These are phyloP conservation scores for Abortiporus biennis DNA, from an alignment of 1,284 basidiomycete genomes.

Conservation along the genomic window DNA sequence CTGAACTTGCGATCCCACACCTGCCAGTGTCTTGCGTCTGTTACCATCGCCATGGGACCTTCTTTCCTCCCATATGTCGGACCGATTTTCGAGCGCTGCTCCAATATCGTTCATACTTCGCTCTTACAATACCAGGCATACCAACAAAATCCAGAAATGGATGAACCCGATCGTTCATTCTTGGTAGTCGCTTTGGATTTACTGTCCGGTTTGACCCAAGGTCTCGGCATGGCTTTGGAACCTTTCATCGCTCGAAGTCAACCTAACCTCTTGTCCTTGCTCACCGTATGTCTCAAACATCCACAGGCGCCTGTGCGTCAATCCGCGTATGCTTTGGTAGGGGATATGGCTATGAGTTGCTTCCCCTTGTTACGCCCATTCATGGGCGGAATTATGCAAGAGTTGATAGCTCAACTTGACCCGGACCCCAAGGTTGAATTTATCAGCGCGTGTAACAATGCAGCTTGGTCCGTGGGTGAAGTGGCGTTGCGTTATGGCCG, in stretches of 20 bases:
- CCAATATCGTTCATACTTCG: constrained; percentile 78
- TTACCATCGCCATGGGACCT: constrained; percentile 94
- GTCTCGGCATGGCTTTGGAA: constrained; percentile 77
- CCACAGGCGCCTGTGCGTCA: constrained; percentile 94
- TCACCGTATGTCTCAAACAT: constrained; percentile 87
- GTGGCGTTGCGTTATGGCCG: constrained; percentile 85
- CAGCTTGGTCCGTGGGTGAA: constrained; percentile 99
- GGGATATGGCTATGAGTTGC: constrained; percentile 96
- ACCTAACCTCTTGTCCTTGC: constrained; percentile 74
- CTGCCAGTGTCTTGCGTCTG: constrained; percentile 90
- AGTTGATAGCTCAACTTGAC: constrained; percentile 87
- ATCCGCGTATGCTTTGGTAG: constrained; percentile 94
- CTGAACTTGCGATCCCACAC: constrained; percentile 4
- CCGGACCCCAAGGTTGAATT: constrained; percentile 89
- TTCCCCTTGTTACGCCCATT: constrained; percentile 81
- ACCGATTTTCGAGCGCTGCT: constrained; percentile 92
- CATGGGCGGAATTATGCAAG: constrained; percentile 85
- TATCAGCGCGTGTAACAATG: constrained; percentile 97
- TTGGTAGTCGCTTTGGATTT: constrained; percentile 96
- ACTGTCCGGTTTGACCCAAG: constrained; percentile 93
- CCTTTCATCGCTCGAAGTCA: constrained; percentile 61
- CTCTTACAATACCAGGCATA: constrained; percentile 79
- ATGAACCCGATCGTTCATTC: constrained; percentile 94
- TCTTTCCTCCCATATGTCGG: constrained; percentile 87
- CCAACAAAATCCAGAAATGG: constrained; percentile 81